These are phyloP conservation scores for Chaetomidium leptoderma DNA, from an alignment of 495 filamentous ascomycete species.

Conservation along the genomic window DNA sequence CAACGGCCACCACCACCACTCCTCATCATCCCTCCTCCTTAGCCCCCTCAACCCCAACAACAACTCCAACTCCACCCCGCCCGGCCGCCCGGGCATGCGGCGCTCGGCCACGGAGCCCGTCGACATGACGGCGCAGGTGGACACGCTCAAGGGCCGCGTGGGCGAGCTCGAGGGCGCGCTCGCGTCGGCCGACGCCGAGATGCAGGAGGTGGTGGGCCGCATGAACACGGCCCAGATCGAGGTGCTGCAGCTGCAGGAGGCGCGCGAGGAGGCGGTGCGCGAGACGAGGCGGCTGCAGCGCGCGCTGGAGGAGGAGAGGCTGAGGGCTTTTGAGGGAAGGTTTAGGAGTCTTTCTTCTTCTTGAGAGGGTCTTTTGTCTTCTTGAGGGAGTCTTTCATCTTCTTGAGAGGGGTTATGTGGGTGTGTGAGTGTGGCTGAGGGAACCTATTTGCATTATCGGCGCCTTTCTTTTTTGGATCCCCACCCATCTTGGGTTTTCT, in stretches of 20 bases:
- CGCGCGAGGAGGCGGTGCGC: constrained; percentile 82
- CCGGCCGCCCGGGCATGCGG: constrained; percentile 23
- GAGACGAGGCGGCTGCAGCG: constrained; percentile 72
- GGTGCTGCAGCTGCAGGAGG: constrained; percentile 84
- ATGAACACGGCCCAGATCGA: constrained; percentile 96
- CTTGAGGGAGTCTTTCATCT: not conserved
- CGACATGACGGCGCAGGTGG: constrained; percentile 60
- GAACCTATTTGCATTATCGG: too few relatives aligned
- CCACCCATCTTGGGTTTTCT: not conserved
- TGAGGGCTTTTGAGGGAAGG: constrained; percentile 44
- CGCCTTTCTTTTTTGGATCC: not conserved
- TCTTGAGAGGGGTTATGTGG: not conserved
- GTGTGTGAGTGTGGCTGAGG: too few relatives aligned
- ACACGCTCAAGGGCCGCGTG: constrained; percentile 60
- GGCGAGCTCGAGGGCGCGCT: constrained; percentile 77
- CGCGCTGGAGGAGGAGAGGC: constrained; percentile 45
- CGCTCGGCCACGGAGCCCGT: constrained; percentile 36
- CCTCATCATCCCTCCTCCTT: constrained; percentile 24
- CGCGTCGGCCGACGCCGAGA: constrained; percentile 78
- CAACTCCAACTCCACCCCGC: not conserved
- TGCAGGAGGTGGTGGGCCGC: constrained; percentile 85
- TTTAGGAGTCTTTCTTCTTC: constrained; percentile 27
- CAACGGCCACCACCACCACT: too few relatives aligned
- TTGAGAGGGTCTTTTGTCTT: too few relatives aligned
- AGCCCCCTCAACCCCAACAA: not conserved